Evolutionary conservation across 2,329 filamentous ascomycete genomes (phyloP), one percentile per base, ranked within the genome.

Genomic region (Taxawa tesnikishii): DNA sequence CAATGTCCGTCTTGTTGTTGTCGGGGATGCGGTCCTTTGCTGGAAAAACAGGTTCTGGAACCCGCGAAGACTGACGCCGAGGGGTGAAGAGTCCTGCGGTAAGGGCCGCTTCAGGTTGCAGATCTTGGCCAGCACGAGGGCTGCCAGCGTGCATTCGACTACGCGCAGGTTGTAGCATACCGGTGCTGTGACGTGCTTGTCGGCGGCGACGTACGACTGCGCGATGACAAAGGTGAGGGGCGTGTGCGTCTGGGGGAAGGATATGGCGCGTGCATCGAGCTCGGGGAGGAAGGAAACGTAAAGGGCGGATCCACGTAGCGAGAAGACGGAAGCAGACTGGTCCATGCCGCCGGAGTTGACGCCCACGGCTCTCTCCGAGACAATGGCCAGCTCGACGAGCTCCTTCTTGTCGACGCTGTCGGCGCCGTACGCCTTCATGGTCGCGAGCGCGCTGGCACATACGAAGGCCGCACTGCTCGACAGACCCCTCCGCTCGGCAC

Each of bases 321-420:
- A 88, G 59, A 98, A 90, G 41, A 98, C 88, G 0, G 88, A 96
- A 19, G 90, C 90, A 10, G 85, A 79, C 62, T 98, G 90, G 51
- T 98, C 90, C 90, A 98, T 96, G 34, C 87, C 90, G 56, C 90
- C 90, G 4, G 85, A 92, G 60, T 96, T 96, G 46, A 98, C 90
- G 31, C 90, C 90, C 4, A 96, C 90, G 11, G 82, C 79, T 35
- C 90, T 75, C 62, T 98, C 90, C 28, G 85, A 93, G 23, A 94
- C 83, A 44, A 98, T 88, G 14, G 90, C 87, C 31, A 96, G 68
- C 60, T 96, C 87, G 1, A 88, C 83, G 26, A 98, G 63, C 54
- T 90, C 81, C 43, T 80, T 90, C 69, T 96, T 96, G 56, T 93
- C 79, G 15, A 98, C 76, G 12, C 71, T 59, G 15, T 68, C 60